Evolutionary conservation across 345 rosid species (phyloP), one percentile per base, ranked within the genome.

Genomic region (Rhizophora mangle): DNA sequence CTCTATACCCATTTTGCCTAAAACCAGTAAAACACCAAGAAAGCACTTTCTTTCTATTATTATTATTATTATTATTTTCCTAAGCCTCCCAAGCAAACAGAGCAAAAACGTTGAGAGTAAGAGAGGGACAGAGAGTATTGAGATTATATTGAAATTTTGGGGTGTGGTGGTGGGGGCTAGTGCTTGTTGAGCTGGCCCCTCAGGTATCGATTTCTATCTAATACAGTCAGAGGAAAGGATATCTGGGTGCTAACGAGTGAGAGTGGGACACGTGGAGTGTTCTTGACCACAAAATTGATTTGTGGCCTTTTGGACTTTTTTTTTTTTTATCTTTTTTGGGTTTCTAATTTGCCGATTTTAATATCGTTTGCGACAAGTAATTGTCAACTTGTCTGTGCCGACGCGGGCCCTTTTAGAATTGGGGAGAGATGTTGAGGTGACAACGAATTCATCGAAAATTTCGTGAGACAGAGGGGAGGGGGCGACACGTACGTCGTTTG

Each of bases 321-420:
- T 51, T 10, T 46, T 15, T 39, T 4, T 36, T 51, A 39, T 21
- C 0, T 43, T 43, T 16, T 22, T 43, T 21, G 18, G 29, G 4
- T 29, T 22, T 36, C 53, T 43, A 20, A 11, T 55, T 74, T 63
- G 27, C 2, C 36, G 36, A 39, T 62, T 80, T 68, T 71, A 68
- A 65, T 72, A 55, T 53, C 73, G 69, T 61, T 71, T 2, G 51
- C 24, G 51, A 53, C 57, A 16, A 5, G 76, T 43, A 36, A 59
- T 22, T 31, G 87, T 82, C 82, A 68, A 5, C 3, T 47, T 76
- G 88, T 78, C 86, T 74, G 80, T 82, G 84, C 83, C 83, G 83
- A 82, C 84, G 76, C n/a, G 58, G 58, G 27, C 22, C 83, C 86
- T 46, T 5, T 3, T 5, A 2, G 8, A 10, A 29, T 1, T 4